Conservation (phyloP, 352 stramenopile species). For the Globisporangium apiculatum region DNA sequence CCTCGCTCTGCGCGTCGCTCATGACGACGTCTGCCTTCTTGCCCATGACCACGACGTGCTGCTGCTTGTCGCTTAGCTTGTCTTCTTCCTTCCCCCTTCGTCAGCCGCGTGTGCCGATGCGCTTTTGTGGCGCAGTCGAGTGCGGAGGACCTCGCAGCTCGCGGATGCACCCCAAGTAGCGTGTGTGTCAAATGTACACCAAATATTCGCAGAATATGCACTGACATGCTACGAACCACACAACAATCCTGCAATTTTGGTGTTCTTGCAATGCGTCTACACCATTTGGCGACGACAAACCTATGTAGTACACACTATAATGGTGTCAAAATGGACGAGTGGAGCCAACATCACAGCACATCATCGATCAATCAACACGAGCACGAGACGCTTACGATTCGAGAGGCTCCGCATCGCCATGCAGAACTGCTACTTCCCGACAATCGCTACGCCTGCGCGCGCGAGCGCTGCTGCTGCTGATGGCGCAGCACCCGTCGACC, state of each 20-base stretch:
- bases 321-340: background rate
- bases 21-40: constrained; percentile 24
- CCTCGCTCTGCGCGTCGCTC: constrained; percentile 18
- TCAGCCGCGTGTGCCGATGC: background rate
- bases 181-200: too few species aligned
- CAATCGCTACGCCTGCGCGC: constrained; percentile 9
- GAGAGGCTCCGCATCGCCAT: constrained; percentile 20
- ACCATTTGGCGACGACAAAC: too few species aligned
- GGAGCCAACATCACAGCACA: constrained; percentile 1
- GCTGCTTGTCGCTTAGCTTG: background rate
- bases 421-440: constrained; percentile 85
- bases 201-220: too few species aligned
- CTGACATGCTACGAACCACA: too few species aligned
- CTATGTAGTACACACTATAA: background rate
- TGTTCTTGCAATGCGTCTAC: background rate
- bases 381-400: background rate
- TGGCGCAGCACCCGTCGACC: constrained; percentile 5
- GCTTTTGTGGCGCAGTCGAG: too few species aligned
- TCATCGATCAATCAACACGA: background rate
- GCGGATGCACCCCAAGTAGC: too few species aligned
- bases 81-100: constrained; percentile 1
- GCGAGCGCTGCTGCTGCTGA: constrained; percentile 9
- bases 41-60: constrained; percentile 11
- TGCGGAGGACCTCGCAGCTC: too few species aligned
- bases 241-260: too few species aligned